phyloP scores from a whole-genome alignment of 2,329 filamentous ascomycete species.

The Sporothrix phasma region DNA sequence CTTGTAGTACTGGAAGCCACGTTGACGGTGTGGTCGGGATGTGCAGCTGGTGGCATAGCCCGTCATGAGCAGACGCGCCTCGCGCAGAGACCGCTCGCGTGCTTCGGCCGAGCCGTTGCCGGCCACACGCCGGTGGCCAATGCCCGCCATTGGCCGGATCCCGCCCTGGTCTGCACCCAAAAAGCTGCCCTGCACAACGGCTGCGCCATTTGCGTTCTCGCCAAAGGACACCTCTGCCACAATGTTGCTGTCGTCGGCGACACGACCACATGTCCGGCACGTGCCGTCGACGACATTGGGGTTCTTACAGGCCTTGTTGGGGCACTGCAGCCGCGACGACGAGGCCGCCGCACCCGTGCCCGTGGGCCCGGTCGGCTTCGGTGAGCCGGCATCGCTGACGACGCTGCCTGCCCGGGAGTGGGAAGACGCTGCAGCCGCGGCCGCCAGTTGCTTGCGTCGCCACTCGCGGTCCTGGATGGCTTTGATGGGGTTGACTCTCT shows the following conservation, averaged over 20 bases:
- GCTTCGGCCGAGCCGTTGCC: constrained; percentile 45
- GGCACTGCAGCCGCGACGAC: constrained; percentile 36
- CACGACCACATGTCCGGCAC: constrained; percentile 75
- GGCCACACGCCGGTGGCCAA: constrained; percentile 49
- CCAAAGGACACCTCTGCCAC: constrained; percentile 88
- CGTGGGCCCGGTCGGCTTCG: not conserved
- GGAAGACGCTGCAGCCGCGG: constrained; percentile 17
- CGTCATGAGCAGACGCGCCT: constrained; percentile 49
- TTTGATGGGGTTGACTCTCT: constrained; percentile 37
- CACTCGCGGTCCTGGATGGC: constrained; percentile 44
- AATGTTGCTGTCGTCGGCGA: constrained; percentile 79
- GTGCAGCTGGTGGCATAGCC: constrained; percentile 51
- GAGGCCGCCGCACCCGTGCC: constrained; percentile 19
- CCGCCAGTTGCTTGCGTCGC: constrained; percentile 31
- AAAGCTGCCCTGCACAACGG: constrained; percentile 82
- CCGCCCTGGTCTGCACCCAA: constrained; percentile 79
- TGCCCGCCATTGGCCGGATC: constrained; percentile 52
- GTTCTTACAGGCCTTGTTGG: constrained; percentile 50
- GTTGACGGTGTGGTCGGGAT: constrained; percentile 54
- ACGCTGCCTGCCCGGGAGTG: constrained; percentile 10
- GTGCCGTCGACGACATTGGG: constrained; percentile 55
- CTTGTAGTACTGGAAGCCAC: constrained; percentile 63
- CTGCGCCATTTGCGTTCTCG: constrained; percentile 74
- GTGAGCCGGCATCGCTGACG: constrained; percentile 1
- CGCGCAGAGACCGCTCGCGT: constrained; percentile 50